Evolutionary conservation across 371 early-diverging fungal species (phyloP), one percentile per base, ranked within the genome.

Genomic region (Nematocida sp.): DNA sequence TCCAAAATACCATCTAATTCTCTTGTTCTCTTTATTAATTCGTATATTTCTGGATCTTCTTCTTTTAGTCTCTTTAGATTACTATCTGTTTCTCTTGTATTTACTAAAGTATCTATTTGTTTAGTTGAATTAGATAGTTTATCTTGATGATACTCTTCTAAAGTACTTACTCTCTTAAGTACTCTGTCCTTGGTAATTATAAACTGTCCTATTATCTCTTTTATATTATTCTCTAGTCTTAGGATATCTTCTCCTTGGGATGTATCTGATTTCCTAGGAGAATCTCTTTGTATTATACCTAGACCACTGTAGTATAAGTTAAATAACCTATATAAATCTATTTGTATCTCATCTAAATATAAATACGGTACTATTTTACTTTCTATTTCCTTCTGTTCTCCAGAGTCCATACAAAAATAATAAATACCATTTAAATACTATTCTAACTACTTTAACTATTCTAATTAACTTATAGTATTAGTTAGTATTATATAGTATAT

Each of bases 201-300:
- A 29, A 70, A 70, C 49, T 70, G 60, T 34, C 74, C 60, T 38
- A 60, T 58, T 5, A 70, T 70, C 38, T 70, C 74, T 38, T 57
- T 48, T 45, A 70, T 45, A 0, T 57, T 57, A 32, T 57, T 60
- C 25, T 70, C 47, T 34, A 64, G 49, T 4, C 49, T n/a, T 3
- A 70, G 52, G 7, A 48, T 38, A 9, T 15, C 47, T 2, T 48
- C 61, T 48, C 27, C 34, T 19, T 9, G 17, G 9, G 32, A 17
- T 37, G 57, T 51, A 25, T 65, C 41, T 21, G 17, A 34, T 32
- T 61, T 31, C 3, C 21, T 40, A 1, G 55, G 58, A 3, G 74
- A 35, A 34, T 70, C 74, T 48, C 74, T 57, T 29, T 70, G 74
- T 32, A 70, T 61, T 19, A 70, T 70, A 13, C 74, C 74, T 38